phyloP scores from a whole-genome alignment of 441 rosid genomes.

The Dalechampia spathulata region DNA sequence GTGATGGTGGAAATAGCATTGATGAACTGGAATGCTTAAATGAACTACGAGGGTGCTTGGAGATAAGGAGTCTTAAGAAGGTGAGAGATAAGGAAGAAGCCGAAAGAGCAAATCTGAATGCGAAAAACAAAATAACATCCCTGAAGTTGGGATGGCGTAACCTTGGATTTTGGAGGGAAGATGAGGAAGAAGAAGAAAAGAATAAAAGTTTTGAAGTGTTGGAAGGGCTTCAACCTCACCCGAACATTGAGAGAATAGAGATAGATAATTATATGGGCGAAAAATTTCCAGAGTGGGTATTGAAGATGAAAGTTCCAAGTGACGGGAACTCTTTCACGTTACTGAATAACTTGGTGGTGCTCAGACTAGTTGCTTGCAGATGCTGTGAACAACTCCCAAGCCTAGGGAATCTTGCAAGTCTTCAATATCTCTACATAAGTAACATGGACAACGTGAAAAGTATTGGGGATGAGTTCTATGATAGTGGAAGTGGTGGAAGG shows the following conservation, averaged over 20 bases:
- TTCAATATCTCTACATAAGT: slow-evolving; percentile 9
- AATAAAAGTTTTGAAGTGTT: too few species aligned
- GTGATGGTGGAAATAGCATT: too few species aligned
- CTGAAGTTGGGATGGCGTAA: too few species aligned
- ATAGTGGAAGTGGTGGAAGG: background rate
- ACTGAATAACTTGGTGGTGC: slow-evolving; percentile 5
- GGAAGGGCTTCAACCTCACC: slow-evolving; percentile 20
- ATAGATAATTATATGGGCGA: slow-evolving; percentile 15
- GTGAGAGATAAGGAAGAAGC: too few species aligned
- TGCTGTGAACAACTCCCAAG: slow-evolving; percentile 10
- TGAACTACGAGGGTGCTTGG: too few species aligned
- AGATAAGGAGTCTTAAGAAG: too few species aligned
- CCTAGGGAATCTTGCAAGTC: slow-evolving; percentile 22
- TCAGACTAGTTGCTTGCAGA: slow-evolving; percentile 8
- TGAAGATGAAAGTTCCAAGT: background rate
- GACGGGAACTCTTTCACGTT: background rate
- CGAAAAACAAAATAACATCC: too few species aligned
- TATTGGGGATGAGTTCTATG: slow-evolving; percentile 16
- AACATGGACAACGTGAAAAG: slow-evolving; percentile 7
- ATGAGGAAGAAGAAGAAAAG: too few species aligned
- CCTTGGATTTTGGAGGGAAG: too few species aligned
- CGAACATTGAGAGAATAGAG: slow-evolving; percentile 9
- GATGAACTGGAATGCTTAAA: too few species aligned
- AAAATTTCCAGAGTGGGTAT: slow-evolving; percentile 26
- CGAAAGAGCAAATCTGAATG: too few species aligned